Base-by-base conservation (phyloP, 75 land plant genomes). In the Picea glauca region DNA sequence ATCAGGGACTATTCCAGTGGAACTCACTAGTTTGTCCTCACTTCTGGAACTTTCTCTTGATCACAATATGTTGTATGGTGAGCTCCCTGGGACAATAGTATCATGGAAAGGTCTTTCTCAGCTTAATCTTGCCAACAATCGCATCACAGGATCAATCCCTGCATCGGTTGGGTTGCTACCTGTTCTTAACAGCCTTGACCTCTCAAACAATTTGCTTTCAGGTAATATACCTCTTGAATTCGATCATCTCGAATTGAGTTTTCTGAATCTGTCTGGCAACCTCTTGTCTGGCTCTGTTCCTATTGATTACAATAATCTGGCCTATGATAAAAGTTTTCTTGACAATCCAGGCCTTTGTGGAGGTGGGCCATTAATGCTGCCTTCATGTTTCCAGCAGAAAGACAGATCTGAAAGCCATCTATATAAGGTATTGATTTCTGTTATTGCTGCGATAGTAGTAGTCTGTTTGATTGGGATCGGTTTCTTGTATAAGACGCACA, bases 111-210 rank as follows among this genome's bases (percentile, higher is more conserved):
- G 3, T 3, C 66, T 90, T 23, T 74, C 11, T 11, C 13, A 32
- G 13, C 67, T 91, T 20, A 72, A 87, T 59, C 77, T 87, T 3
- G 80, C 84, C 15, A 76, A 67, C 38, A 91, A 89, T 26, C 61
- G 20, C 15, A 75, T 91, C 68, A 62, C 85, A n/a, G 93, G 91
- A 62, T 7, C 35, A 13, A 87, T 91, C 58, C 93, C 93, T 5
- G 66, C 85, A 0, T 15, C 84, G 35, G 5, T 91, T 13, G 88
- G 84, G 11, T 62, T 43, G 1, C 72, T 90, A 13, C 79, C 76
- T 13, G 21, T 4, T 20, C 85, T 90, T 5, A 77, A 17, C 26
- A 13, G 46, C 13, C 81, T 90, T 5, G 86, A 88, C 72, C 83
- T 90, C 59, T 83, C 84, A 26, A 62, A 78, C 13, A 90, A 90